phyloP scores from a whole-genome alignment of 306 rosid genomes.

The Boehmeria nivea region DNA sequence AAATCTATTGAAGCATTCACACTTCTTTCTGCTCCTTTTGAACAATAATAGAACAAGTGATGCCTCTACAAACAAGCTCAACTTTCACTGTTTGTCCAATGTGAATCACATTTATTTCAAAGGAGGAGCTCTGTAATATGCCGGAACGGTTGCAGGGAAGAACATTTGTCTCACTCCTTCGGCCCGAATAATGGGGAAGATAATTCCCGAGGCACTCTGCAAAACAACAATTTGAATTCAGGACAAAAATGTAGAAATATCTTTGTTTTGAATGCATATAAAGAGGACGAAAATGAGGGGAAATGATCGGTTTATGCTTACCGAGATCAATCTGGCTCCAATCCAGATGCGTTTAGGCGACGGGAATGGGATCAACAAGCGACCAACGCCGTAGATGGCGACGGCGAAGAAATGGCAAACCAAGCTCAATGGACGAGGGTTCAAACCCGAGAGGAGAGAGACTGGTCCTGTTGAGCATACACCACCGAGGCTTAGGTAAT shows the following conservation, averaged over 20 bases:
- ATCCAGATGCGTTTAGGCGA: slow-evolving; percentile 82
- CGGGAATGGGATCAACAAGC: slow-evolving; percentile 75
- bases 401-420: slow-evolving; percentile 95
- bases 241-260: neutral
- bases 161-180: slow-evolving; percentile 97
- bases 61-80: neutral
- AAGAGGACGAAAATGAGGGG: neutral
- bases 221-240: slow-evolving; percentile 15
- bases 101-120: slow-evolving; percentile 10
- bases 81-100: too few relatives aligned
- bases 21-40: slow-evolving; percentile 2
- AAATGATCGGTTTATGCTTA: slow-evolving; percentile 16
- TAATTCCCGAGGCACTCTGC: slow-evolving; percentile 87
- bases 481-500: slow-evolving; percentile 89
- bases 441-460: slow-evolving; percentile 80
- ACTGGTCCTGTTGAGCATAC: slow-evolving; percentile 74
- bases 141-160: slow-evolving; percentile 74
- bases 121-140: slow-evolving; percentile 76
- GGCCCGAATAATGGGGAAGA: slow-evolving; percentile 82
- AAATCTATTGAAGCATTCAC: slow-evolving; percentile 7
- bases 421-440: slow-evolving; percentile 87
- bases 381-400: slow-evolving; percentile 82
- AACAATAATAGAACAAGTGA: neutral
- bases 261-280: neutral
- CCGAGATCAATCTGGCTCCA: slow-evolving; percentile 66